Conservation (phyloP, 345 rosid species). For the Viola odorata region DNA sequence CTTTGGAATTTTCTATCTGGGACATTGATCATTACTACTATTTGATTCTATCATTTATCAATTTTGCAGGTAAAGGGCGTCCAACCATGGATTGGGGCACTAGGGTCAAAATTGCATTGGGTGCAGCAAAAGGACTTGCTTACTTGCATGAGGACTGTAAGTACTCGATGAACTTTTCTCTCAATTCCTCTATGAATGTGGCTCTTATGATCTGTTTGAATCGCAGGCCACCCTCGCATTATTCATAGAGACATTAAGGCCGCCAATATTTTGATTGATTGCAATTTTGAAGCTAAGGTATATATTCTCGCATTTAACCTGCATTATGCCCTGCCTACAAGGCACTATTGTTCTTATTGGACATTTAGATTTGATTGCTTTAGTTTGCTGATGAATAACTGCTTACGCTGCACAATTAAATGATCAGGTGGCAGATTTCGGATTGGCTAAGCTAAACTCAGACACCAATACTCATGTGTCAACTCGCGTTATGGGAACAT, state of each 20-base stretch:
- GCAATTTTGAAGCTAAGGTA: constrained; percentile 73
- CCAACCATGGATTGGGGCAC: constrained; percentile 66
- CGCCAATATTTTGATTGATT: constrained; percentile 78
- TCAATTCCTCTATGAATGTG: neutral
- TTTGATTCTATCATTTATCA: neutral
- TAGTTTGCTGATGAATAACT: neutral
- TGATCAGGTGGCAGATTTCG: constrained; percentile 81
- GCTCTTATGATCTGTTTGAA: neutral
- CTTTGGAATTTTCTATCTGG: neutral
- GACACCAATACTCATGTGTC: constrained; percentile 78
- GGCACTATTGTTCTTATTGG: too few species aligned
- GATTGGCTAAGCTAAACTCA: constrained; percentile 74
- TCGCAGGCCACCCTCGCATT: constrained; percentile 80
- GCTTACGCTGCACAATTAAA: neutral
- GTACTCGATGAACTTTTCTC: constrained; percentile 11
- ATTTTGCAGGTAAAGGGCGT: constrained; percentile 47
- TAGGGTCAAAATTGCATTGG: constrained; percentile 76
- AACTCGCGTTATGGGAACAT: constrained; percentile 95
- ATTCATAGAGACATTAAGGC: constrained; percentile 92
- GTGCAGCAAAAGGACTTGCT: constrained; percentile 90
- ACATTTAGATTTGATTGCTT: neutral
- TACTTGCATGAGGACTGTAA: constrained; percentile 96
- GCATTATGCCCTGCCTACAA: too few species aligned
- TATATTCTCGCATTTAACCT: neutral
- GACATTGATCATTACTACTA: too few species aligned